Base-by-base conservation (phyloP, 1,284 basidiomycete species). In the Cutaneotrichosporon dermatis region DNA sequence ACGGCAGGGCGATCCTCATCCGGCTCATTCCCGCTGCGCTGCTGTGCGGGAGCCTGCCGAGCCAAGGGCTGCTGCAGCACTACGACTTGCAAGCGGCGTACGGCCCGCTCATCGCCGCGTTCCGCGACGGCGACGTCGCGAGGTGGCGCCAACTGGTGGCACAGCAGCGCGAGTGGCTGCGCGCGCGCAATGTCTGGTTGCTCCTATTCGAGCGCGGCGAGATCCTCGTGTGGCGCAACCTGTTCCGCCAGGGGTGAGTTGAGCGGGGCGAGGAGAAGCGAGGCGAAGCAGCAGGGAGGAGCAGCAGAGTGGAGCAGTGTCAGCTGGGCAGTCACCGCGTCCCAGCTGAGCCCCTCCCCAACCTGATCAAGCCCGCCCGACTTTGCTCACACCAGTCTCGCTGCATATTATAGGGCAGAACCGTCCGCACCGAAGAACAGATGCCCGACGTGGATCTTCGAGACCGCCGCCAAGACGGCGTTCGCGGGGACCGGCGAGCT, bases 161-260 rank as follows among this genome's bases (percentile, higher is more conserved):
- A 2, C 57, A 65, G 43, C 60, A 70, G 35, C 66, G 72, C 37
- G 75, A 77, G 51, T 80, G 77, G 77, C 74, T 74, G 51, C 65
- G 78, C 33, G 59, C 63, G 15, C 56, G 76, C 51, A 69, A 67
- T 12, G 64, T 79, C 16, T 79, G 78, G 73, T 66, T 80, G 55
- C 64, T 80, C 1, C 60, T 79, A 41, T 74, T 69, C 43, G 78
- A 80, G 58, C 70, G 79, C 36, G 79, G 77, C 15, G 79, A 79
- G 66, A 75, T 78, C 7, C 63, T 80, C 13, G 75, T 80, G 7
- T 77, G 78, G 76, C 64, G 79, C 25, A 79, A 76, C 55, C 63
- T 80, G 15, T 73, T 80, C 57, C 68, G 79, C 6, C 59, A 66
- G 52, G 69, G 73, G 77, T 79, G 58, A 70, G 78, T 73, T 25